phyloP scores from a whole-genome alignment of 2,329 filamentous ascomycete species.

The Penicillium vulpinum region DNA sequence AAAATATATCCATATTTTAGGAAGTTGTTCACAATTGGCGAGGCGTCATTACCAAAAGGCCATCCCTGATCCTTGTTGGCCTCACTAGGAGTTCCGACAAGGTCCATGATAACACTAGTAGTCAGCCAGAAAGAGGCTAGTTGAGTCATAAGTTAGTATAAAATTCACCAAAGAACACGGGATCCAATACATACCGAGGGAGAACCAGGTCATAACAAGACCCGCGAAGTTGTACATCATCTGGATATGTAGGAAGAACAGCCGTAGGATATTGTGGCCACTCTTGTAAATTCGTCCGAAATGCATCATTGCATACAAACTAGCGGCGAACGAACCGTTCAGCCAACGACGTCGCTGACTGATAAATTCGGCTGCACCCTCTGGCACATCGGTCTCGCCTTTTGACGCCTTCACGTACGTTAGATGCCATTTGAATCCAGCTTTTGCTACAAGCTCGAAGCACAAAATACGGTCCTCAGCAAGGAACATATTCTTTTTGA shows the following conservation, averaged over 20 bases:
- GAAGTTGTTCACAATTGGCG: slow-evolving; percentile 84
- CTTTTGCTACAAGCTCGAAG: slow-evolving; percentile 97
- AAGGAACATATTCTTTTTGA: slow-evolving; percentile 99
- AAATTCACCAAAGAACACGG: background rate
- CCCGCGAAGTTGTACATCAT: slow-evolving; percentile 88
- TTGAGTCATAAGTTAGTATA: background rate
- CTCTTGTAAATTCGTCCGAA: slow-evolving; percentile 97
- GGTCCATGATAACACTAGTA: slow-evolving; percentile 29
- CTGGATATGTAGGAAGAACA: slow-evolving; percentile 97
- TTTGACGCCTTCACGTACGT: slow-evolving; percentile 98
- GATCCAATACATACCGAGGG: slow-evolving; percentile 49
- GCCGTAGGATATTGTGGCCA: slow-evolving; percentile 91
- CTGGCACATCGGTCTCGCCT: slow-evolving; percentile 97
- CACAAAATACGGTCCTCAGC: slow-evolving; percentile 98
- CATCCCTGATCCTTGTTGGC: slow-evolving; percentile 24
- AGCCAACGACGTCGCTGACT: slow-evolving; percentile 95
- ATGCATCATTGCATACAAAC: slow-evolving; percentile 94
- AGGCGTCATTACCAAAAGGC: slow-evolving; percentile 26
- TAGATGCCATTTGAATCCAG: slow-evolving; percentile 96
- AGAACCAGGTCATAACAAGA: slow-evolving; percentile 87
- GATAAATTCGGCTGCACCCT: slow-evolving; percentile 94
- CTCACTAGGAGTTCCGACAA: slow-evolving; percentile 24
- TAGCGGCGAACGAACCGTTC: slow-evolving; percentile 96
- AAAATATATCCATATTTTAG: slow-evolving; percentile 88
- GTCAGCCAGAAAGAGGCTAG: slow-evolving; percentile 28